phyloP scores from a whole-genome alignment of 2,329 filamentous ascomycete genomes.

The Aspergillus bombycis region DNA sequence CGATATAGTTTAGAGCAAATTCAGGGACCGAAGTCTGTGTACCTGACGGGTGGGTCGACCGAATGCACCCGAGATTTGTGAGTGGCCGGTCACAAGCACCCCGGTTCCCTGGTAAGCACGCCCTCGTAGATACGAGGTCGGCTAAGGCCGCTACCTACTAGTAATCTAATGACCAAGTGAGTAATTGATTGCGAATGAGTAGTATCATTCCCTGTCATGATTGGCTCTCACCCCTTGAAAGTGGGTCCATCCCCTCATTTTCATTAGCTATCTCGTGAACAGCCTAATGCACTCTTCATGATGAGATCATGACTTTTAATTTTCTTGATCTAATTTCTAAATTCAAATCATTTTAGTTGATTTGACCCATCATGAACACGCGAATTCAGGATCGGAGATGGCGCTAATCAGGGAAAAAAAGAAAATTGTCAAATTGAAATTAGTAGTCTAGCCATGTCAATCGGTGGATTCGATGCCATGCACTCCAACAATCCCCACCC shows the following conservation, averaged over 20 bases:
- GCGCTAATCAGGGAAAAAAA: conserved; percentile 5
- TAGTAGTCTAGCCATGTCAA: conserved; percentile 10
- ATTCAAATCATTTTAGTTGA: conserved; percentile 19
- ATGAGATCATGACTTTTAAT: conserved; percentile 18
- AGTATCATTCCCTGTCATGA: background rate
- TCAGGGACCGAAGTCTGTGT: background rate
- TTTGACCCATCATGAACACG: conserved; percentile 2
- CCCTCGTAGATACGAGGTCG: background rate
- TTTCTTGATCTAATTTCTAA: conserved; percentile 5
- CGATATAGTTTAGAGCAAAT: background rate
- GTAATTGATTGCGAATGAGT: background rate
- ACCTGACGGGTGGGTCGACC: conserved; percentile 5
- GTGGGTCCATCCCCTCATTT: background rate
- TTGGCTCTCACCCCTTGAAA: background rate
- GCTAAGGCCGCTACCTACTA: background rate
- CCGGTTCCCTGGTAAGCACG: background rate
- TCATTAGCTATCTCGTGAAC: background rate
- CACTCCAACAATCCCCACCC: conserved; percentile 15
- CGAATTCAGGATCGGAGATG: background rate
- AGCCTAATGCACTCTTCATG: background rate
- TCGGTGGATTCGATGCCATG: conserved; percentile 18
- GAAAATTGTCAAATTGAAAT: background rate
- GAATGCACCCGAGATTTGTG: background rate
- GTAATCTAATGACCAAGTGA: background rate
- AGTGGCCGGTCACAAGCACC: background rate